Conservation (phyloP, 1,284 basidiomycete genomes). For the Lentinula novae-zelandiae region DNA sequence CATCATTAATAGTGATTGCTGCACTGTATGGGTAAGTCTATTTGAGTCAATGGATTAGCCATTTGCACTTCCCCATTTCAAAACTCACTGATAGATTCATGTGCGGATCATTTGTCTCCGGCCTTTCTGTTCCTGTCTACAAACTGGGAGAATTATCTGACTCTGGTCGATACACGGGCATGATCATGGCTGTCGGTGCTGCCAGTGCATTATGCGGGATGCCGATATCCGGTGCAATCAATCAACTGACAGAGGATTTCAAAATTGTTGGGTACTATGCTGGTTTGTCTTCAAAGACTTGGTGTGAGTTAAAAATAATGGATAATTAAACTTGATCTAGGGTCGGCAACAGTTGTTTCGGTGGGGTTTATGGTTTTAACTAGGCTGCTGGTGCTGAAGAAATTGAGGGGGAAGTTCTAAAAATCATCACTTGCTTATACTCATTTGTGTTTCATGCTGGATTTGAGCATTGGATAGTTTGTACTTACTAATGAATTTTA, state of each 20-base stretch:
- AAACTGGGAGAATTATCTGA: slow-evolving; percentile 41
- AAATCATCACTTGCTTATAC: too few species aligned
- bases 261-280: slow-evolving; percentile 40
- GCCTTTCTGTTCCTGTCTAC: slow-evolving; percentile 38
- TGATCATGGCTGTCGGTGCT: slow-evolving; percentile 41
- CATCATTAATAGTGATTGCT: slow-evolving; percentile 30
- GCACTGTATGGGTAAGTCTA: slow-evolving; percentile 34
- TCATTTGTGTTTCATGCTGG: too few species aligned
- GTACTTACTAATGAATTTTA: too few species aligned
- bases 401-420: slow-evolving; percentile 11
- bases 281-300: slow-evolving; percentile 19
- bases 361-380: slow-evolving; percentile 8
- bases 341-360: slow-evolving; percentile 1
- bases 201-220: slow-evolving; percentile 35
- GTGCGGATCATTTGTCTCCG: slow-evolving; percentile 39
- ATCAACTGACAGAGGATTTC: slow-evolving; percentile 30
- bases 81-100: slow-evolving; percentile 23
- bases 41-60: neutral
- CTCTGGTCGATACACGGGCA: slow-evolving; percentile 44
- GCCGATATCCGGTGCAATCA: slow-evolving; percentile 45
- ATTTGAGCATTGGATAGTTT: too few species aligned
- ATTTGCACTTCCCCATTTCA: neutral
- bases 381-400: slow-evolving; percentile 6
- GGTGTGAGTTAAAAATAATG: neutral
- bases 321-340: neutral